Evolutionary conservation across 129 eudicot species (phyloP).

Genomic region (Oenanthe sinensis): DNA sequence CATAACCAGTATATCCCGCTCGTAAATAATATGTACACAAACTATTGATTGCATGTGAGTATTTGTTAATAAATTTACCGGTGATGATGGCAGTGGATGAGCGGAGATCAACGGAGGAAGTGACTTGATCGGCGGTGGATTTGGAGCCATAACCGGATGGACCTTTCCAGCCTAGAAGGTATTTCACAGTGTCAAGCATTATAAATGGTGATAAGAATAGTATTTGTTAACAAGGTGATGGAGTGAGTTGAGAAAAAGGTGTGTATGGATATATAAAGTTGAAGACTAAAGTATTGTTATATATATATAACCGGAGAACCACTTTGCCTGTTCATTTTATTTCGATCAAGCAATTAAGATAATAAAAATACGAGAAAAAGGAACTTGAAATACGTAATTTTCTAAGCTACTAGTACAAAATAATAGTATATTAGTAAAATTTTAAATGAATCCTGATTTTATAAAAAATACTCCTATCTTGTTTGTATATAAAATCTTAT

Average conservation of each 20-base stretch:
- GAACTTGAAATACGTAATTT: too few species aligned
- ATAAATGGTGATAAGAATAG: background rate
- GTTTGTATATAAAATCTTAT: too few species aligned
- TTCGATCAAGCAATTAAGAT: too few species aligned
- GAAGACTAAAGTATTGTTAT: background rate
- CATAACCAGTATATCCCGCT: background rate
- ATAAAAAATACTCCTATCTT: too few species aligned
- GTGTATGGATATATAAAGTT: background rate
- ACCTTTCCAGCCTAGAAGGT: constrained; percentile 73
- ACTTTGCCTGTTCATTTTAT: too few species aligned
- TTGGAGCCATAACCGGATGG: constrained; percentile 89
- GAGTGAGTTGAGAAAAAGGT: background rate
- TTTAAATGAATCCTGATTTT: too few species aligned
- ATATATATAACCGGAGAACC: too few species aligned
- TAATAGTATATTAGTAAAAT: too few species aligned
- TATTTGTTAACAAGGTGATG: background rate
- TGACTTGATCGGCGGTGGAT: constrained; percentile 83
- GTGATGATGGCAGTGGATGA: constrained; percentile 67
- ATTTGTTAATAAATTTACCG: constrained; percentile 23
- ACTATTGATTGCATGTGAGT: background rate
- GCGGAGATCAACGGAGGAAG: constrained; percentile 39
- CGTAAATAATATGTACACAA: background rate
- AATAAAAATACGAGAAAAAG: too few species aligned
- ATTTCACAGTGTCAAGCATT: constrained; percentile 66
- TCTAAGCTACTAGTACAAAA: too few species aligned